A percentile compares a stretch with the other conserved stretches of the same genome.
Conservation (phyloP, 1,284 basidiomycete species). For the Pterula multifida region DNA sequence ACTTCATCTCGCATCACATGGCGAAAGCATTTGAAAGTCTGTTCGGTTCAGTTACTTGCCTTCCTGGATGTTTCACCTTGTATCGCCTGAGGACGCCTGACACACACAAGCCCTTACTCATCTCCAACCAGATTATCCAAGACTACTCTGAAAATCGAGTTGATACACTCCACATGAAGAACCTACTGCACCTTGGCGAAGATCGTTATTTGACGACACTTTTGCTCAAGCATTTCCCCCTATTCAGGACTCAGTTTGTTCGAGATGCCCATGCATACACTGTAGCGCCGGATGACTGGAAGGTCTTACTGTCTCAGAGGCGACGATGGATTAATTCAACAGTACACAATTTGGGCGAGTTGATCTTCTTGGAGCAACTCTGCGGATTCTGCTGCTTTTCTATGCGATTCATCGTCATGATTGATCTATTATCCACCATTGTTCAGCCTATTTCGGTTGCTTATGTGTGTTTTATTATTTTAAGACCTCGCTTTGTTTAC, state of each 20-base stretch:
- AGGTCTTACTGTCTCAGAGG: conserved; percentile 90
- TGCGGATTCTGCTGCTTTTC: conserved; percentile 98
- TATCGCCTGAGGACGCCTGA: conserved; percentile 91
- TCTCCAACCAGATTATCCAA: conserved; percentile 81
- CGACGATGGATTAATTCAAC: conserved; percentile 99
- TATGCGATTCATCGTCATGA: conserved; percentile 96
- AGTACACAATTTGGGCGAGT: conserved; percentile 91
- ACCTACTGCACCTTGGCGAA: conserved; percentile 92
- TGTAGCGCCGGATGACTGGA: conserved; percentile 89
- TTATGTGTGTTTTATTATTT: conserved; percentile 53
- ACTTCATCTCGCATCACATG: conserved; percentile 95
- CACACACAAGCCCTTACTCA: conserved; percentile 80
- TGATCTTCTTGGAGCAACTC: conserved; percentile 86
- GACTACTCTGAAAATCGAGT: conserved; percentile 96
- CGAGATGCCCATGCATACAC: conserved; percentile 89
- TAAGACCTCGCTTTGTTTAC: not conserved
- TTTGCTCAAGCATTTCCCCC: conserved; percentile 88
- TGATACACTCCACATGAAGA: conserved; percentile 97
- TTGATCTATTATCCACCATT: conserved; percentile 82
- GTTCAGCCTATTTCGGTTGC: conserved; percentile 89
- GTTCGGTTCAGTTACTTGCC: conserved; percentile 96
- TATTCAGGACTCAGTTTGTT: conserved; percentile 89
- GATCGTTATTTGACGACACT: conserved; percentile 97
- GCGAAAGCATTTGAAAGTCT: conserved; percentile 96
- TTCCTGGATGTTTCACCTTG: conserved; percentile 95